These are phyloP conservation scores for Tuber indicum DNA, from an alignment of 495 filamentous ascomycete genomes.

Conservation along the genomic window DNA sequence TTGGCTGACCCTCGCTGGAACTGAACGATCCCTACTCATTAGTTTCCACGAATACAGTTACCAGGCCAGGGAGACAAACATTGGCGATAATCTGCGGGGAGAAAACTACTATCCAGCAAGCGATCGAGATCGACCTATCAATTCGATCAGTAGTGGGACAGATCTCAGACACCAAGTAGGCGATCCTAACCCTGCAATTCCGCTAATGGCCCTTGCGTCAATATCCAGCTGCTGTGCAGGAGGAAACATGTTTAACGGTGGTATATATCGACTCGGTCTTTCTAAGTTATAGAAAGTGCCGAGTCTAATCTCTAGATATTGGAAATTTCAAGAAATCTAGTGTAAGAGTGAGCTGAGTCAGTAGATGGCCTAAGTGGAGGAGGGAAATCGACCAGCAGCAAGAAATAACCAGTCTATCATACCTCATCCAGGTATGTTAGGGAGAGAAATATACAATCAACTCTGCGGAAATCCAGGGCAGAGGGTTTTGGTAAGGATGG, in stretches of 20 bases:
- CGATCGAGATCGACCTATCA: constrained; percentile 80
- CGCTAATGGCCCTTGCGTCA: constrained; percentile 30
- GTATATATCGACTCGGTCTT: neutral
- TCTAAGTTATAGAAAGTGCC: neutral
- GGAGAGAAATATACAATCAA: neutral
- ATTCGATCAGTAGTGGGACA: constrained; percentile 18
- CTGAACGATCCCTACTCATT: constrained; percentile 8
- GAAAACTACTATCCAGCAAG: constrained; percentile 97
- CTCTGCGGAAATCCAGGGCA: neutral
- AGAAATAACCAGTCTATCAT: neutral
- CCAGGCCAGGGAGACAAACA: constrained; percentile 11
- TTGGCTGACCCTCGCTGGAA: constrained; percentile 81
- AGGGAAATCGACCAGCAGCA: neutral
- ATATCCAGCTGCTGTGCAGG: constrained; percentile 22
- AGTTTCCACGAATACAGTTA: neutral
- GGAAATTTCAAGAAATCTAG: neutral
- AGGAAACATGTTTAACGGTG: constrained; percentile 13
- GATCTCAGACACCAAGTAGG: constrained; percentile 4
- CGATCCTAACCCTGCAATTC: constrained; percentile 32
- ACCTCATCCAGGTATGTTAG: neutral
- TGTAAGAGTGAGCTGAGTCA: neutral
- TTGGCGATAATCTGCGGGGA: constrained; percentile 96
- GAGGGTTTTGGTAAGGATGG: neutral
- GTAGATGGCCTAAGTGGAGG: neutral
- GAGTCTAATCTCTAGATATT: neutral